Conservation (phyloP, 2,329 filamentous ascomycete genomes). For the Lithohypha guttulata region DNA sequence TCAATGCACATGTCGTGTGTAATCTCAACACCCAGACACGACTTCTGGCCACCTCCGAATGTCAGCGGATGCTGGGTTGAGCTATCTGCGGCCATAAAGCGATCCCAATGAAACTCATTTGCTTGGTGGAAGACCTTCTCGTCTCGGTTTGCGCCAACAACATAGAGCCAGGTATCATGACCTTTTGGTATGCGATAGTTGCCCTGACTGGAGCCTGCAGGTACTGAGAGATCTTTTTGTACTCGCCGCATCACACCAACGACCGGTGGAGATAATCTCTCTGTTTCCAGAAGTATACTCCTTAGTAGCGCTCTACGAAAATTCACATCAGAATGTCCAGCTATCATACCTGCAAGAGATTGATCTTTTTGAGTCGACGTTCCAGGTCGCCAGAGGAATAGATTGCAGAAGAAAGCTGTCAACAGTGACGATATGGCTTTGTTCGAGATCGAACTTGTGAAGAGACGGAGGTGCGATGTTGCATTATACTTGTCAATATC, state of each 20-base stretch:
- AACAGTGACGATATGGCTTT: slow-evolving; percentile 21
- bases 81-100: background rate
- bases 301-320: background rate
- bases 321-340: background rate
- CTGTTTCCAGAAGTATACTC: slow-evolving; percentile 3
- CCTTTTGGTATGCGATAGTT: background rate
- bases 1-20: background rate
- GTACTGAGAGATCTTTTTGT: background rate
- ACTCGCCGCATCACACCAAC: slow-evolving; percentile 5
- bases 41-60: background rate
- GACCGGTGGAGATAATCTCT: slow-evolving; percentile 1
- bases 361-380: background rate
- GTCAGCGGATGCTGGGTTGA: background rate
- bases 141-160: background rate
- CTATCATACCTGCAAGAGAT: background rate
- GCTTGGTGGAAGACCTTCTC: background rate
- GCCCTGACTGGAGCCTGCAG: background rate
- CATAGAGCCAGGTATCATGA: slow-evolving; percentile 1
- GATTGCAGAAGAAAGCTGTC: slow-evolving; percentile 19
- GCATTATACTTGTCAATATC: background rate
- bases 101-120: background rate
- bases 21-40: background rate
- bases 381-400: slow-evolving; percentile 11
- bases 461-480: slow-evolving; percentile 11
- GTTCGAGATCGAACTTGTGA: slow-evolving; percentile 21